phyloP scores from a whole-genome alignment of 208 protist genomes.

The Novymonas esmeraldas region DNA sequence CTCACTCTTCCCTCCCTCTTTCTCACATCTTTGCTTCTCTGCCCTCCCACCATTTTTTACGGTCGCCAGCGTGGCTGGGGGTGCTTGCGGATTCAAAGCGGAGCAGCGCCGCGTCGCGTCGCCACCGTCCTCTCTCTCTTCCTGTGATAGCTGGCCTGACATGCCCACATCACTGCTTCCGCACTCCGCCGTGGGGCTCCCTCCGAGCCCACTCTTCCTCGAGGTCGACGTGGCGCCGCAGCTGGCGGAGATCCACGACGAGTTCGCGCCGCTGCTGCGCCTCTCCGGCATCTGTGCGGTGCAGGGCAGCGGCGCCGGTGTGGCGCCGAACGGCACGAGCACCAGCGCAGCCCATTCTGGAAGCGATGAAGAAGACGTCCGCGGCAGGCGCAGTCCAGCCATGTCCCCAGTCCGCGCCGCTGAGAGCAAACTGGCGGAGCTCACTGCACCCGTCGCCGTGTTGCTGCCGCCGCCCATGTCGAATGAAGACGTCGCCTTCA shows the following conservation, averaged over 20 bases:
- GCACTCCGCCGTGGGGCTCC: slow-evolving; percentile 12
- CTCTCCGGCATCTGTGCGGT: slow-evolving; percentile 25
- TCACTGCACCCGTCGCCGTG: slow-evolving; percentile 36
- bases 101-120: not conserved
- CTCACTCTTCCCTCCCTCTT: not conserved
- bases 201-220: slow-evolving; percentile 18
- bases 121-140: not conserved
- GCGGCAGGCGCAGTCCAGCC: slow-evolving; percentile 22
- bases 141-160: not conserved
- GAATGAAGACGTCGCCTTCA: slow-evolving; percentile 14
- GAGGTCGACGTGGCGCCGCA: slow-evolving; percentile 31
- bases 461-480: slow-evolving; percentile 33
- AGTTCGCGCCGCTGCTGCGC: slow-evolving; percentile 37
- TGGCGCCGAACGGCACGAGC: slow-evolving; percentile 4
- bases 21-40: not conserved
- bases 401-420: slow-evolving; percentile 16
- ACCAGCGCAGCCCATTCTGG: slow-evolving; percentile 9
- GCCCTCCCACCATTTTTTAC: not conserved
- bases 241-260: slow-evolving; percentile 31
- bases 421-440: slow-evolving; percentile 25
- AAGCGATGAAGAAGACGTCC: slow-evolving; percentile 28
- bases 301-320: not conserved
- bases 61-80: not conserved
- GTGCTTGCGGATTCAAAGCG: no score
- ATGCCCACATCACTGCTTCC: slow-evolving; percentile 4